Conservation (phyloP, 495 filamentous ascomycete genomes). For the Staphylotrichum tortipilum region DNA sequence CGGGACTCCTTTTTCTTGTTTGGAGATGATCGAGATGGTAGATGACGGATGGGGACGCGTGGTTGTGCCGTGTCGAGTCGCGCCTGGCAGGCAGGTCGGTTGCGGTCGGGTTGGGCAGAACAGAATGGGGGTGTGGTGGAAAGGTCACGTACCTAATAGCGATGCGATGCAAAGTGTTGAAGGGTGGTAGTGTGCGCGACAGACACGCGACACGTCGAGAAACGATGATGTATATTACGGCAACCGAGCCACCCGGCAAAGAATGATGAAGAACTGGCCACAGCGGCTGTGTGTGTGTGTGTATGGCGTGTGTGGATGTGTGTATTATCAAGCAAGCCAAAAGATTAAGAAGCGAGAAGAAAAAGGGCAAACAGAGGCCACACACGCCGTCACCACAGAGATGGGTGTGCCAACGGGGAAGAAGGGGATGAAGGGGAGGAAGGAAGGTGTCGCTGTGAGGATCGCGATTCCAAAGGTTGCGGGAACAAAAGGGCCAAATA, state of each 20-base stretch:
- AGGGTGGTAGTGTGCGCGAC: too few relatives aligned
- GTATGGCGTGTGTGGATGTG: too few relatives aligned
- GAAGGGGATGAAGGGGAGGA: background rate
- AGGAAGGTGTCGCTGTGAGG: constrained; percentile 5
- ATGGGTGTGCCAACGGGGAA: too few relatives aligned
- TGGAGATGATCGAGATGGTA: too few relatives aligned
- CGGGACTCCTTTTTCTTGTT: too few relatives aligned
- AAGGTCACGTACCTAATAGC: background rate
- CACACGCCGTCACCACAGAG: too few relatives aligned
- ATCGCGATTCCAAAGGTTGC: constrained; percentile 3
- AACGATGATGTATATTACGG: background rate
- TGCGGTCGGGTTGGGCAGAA: background rate
- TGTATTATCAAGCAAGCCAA: background rate
- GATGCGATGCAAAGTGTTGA: background rate
- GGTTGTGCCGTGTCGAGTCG: too few relatives aligned
- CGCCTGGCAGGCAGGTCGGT: background rate
- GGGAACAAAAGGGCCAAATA: constrained; percentile 11
- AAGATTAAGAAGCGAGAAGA: constrained; percentile 6
- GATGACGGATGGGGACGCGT: too few relatives aligned
- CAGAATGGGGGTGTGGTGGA: background rate
- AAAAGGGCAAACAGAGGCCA: background rate
- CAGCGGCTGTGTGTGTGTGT: background rate
- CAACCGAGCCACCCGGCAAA: background rate
- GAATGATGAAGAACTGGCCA: background rate
- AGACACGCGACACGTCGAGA: constrained; percentile 6